Conservation (phyloP, 306 rosid species). For the Arachis stenosperma region DNA sequence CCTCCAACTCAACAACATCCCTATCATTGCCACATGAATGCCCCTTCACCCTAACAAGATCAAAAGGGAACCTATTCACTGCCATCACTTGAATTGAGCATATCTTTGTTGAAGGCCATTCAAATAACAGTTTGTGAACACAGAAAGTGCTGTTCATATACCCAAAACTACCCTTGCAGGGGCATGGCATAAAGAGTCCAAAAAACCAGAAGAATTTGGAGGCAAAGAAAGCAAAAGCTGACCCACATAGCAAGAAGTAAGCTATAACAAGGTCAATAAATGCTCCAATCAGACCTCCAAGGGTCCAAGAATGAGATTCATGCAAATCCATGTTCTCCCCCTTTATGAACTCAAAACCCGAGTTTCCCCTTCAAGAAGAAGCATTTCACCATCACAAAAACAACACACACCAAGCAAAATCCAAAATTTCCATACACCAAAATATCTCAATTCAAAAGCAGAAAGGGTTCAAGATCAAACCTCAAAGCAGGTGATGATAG, state of each 20-base stretch:
- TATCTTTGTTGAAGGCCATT: conserved; percentile 63
- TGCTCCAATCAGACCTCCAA: conserved; percentile 64
- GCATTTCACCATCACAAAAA: conserved; percentile 33
- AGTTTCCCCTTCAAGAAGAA: conserved; percentile 20
- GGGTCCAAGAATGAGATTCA: conserved; percentile 72
- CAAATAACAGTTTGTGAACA: conserved; percentile 54
- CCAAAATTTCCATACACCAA: conserved; percentile 24
- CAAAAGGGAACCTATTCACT: conserved; percentile 66
- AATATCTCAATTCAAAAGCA: conserved; percentile 17
- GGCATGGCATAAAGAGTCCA: conserved; percentile 71
- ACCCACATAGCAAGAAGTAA: conserved; percentile 68
- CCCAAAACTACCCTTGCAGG: conserved; percentile 78
- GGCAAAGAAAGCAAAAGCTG: conserved; percentile 59
- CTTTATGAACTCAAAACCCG: conserved; percentile 42
- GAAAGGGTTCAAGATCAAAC: conserved; percentile 18
- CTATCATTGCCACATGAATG: conserved; percentile 35
- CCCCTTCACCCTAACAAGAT: conserved; percentile 52
- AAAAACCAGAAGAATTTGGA: conserved; percentile 50
- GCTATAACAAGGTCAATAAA: conserved; percentile 70
- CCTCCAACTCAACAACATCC: conserved; percentile 51
- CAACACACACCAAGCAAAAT: conserved; percentile 39
- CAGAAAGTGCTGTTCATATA: conserved; percentile 57
- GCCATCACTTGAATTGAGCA: conserved; percentile 52
- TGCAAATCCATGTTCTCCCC: conserved; percentile 51
- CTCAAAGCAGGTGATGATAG: conserved; percentile 37